phyloP scores from a whole-genome alignment of 179 eudicot genomes.

The Heliamphora pulchella region DNA sequence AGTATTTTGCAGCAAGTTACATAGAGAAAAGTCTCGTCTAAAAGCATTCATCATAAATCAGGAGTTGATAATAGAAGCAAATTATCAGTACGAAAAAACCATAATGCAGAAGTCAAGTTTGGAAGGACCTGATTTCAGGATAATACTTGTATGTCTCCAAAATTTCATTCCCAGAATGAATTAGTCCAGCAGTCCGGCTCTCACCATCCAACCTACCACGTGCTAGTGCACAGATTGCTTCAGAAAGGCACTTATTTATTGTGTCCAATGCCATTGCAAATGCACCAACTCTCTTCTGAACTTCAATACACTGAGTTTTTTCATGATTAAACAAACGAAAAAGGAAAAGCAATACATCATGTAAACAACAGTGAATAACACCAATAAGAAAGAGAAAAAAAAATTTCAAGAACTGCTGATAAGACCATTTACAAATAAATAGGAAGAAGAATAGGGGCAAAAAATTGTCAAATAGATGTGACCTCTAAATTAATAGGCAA shows the following conservation, averaged over 20 bases:
- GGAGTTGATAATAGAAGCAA: neutral
- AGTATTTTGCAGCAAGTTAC: too few species aligned
- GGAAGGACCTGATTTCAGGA: constrained; percentile 62
- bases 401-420: neutral
- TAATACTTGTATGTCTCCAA: constrained; percentile 67
- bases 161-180: constrained; percentile 89
- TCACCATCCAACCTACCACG: constrained; percentile 93
- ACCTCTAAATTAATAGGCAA: neutral
- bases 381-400: neutral
- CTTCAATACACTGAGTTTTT: constrained; percentile 65
- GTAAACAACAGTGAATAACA: neutral
- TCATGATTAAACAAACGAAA: neutral
- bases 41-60: constrained; percentile 3
- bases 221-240: constrained; percentile 78
- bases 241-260: constrained; percentile 85
- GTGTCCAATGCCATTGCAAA: constrained; percentile 87
- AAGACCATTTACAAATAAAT: neutral
- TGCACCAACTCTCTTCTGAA: constrained; percentile 89
- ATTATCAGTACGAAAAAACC: neutral
- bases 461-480: neutral
- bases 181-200: constrained; percentile 69
- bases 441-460: neutral
- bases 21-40: neutral
- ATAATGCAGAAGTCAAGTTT: constrained; percentile 5
- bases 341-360: neutral